These are phyloP conservation scores for Haplographium delicatum DNA, from an alignment of 495 filamentous ascomycete species.

Conservation along the genomic window DNA sequence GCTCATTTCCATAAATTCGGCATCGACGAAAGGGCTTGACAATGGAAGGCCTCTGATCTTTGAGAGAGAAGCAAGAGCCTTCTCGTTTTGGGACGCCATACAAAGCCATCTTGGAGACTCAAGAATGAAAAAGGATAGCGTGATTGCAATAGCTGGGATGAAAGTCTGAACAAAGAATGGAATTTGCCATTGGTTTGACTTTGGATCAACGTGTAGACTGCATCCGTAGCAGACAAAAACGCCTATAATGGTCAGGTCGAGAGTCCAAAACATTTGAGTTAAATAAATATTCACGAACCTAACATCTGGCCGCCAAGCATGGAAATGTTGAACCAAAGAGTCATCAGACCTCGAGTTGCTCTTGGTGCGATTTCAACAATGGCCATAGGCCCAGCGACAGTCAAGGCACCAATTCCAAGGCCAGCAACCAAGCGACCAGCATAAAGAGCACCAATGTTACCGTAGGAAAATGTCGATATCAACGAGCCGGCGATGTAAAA, in stretches of 20 bases:
- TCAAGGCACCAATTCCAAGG: constrained; percentile 57
- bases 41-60: constrained; percentile 43
- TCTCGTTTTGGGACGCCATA: constrained; percentile 34
- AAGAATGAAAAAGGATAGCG: constrained; percentile 51
- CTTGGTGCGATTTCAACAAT: constrained; percentile 59
- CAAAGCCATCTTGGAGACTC: constrained; percentile 52
- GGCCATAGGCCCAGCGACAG: constrained; percentile 57
- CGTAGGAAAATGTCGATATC: constrained; percentile 60
- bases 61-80: constrained; percentile 41
- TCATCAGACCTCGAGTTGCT: constrained; percentile 61
- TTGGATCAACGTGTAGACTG: no score
- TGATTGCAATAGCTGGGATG: constrained; percentile 25
- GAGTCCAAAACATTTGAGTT: no score
- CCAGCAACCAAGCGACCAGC: constrained; percentile 64
- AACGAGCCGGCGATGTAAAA: constrained; percentile 63
- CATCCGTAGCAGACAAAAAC: no score
- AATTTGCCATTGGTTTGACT: neutral
- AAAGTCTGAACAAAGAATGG: neutral
- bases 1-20: constrained; percentile 47
- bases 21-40: constrained; percentile 43
- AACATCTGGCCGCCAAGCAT: no score
- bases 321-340: no score
- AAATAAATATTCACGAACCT: no score
- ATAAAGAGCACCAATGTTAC: constrained; percentile 58
- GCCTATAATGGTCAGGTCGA: no score